These are phyloP conservation scores for Hanseniaspora jakobsenii DNA, from an alignment of 805 yeast genomes.

Conservation along the genomic window DNA sequence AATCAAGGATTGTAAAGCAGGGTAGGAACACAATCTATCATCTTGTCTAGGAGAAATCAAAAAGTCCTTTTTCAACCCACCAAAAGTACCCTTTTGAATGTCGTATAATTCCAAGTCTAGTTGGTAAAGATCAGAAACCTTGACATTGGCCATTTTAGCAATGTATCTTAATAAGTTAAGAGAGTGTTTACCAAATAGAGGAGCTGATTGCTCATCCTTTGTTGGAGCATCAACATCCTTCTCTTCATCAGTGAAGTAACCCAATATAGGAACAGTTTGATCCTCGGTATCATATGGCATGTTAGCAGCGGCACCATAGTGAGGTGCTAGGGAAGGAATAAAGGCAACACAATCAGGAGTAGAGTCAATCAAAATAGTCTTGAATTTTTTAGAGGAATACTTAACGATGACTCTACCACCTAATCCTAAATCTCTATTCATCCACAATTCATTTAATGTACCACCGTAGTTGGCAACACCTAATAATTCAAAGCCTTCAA, in stretches of 20 bases:
- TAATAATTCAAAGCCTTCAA: slow-evolving; percentile 63
- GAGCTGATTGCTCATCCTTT: slow-evolving; percentile 50
- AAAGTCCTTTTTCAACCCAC: slow-evolving; percentile 69
- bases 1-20: slow-evolving; percentile 53
- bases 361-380: slow-evolving; percentile 40
- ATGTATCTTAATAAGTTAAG: slow-evolving; percentile 56
- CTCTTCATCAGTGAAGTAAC: slow-evolving; percentile 32
- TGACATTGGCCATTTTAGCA: slow-evolving; percentile 46
- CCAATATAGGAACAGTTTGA: slow-evolving; percentile 67
- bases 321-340: slow-evolving; percentile 78
- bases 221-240: slow-evolving; percentile 34
- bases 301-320: slow-evolving; percentile 58
- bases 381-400: slow-evolving; percentile 31
- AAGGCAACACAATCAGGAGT: slow-evolving; percentile 63
- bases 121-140: slow-evolving; percentile 51
- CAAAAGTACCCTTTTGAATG: slow-evolving; percentile 64
- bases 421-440: slow-evolving; percentile 76
- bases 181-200: slow-evolving; percentile 57
- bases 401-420: slow-evolving; percentile 61
- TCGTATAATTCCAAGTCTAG: slow-evolving; percentile 72
- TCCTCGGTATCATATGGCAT: slow-evolving; percentile 71
- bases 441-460: slow-evolving; percentile 52
- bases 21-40: slow-evolving; percentile 69
- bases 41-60: slow-evolving; percentile 74
- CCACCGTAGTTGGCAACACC: slow-evolving; percentile 84